Conservation (phyloP, 2,329 filamentous ascomycete genomes). For the Exserohilum turcica region DNA sequence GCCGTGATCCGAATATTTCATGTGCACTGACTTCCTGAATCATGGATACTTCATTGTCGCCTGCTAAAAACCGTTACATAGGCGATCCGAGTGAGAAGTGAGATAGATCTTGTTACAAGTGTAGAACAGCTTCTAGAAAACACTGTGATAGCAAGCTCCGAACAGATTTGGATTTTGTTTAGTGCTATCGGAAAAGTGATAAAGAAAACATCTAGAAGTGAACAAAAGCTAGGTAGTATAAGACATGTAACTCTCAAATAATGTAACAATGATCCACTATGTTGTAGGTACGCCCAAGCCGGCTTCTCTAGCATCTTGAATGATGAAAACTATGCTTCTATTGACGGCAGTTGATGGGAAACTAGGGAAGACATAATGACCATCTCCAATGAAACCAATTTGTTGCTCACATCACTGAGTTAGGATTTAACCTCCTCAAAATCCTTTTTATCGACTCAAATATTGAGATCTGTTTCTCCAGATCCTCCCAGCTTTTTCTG, state of each 20-base stretch:
- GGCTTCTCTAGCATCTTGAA: neutral
- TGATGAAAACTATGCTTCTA: neutral
- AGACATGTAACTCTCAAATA: neutral
- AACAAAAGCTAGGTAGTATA: neutral
- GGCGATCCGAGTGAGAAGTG: neutral
- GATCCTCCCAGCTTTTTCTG: neutral
- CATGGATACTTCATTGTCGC: neutral
- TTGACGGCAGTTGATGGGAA: neutral
- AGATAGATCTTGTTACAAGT: neutral
- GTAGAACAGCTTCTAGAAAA: neutral
- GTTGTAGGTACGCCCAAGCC: neutral
- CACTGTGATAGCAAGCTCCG: neutral
- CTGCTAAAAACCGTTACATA: neutral
- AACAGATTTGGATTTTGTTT: neutral
- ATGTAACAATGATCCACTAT: neutral
- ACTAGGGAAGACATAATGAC: neutral
- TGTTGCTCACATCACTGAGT: neutral
- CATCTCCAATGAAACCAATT: neutral
- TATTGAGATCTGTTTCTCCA: neutral
- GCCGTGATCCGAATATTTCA: neutral
- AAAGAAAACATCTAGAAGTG: neutral
- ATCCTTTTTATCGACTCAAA: neutral
- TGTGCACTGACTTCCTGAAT: neutral
- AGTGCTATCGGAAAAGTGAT: neutral
- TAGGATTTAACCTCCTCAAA: neutral